phyloP scores from a whole-genome alignment of 768 basidiomycete genomes.

The Trametes coccinea region DNA sequence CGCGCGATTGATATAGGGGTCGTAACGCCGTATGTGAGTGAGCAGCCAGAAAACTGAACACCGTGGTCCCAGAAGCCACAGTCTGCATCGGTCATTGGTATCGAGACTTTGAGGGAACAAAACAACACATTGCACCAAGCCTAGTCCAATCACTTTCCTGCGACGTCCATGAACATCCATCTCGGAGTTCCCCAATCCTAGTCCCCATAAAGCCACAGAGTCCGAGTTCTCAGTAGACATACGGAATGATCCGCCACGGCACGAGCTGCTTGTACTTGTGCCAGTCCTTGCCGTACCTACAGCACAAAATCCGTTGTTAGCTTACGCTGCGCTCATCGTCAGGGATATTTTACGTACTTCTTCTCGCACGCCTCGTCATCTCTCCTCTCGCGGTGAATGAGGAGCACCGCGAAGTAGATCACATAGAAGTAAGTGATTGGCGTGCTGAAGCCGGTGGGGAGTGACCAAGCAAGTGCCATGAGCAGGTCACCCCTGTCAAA shows the following conservation, averaged over 20 bases:
- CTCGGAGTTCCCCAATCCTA: too few relatives aligned
- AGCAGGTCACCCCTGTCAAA: constrained; percentile 72
- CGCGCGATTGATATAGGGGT: too few relatives aligned
- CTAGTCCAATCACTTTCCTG: too few relatives aligned
- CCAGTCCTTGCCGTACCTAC: constrained; percentile 94
- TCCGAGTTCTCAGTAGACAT: constrained; percentile 55
- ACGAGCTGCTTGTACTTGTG: constrained; percentile 84
- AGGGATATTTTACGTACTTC: constrained; percentile 59
- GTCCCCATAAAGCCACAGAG: too few relatives aligned
- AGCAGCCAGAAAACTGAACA: too few relatives aligned
- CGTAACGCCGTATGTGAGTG: too few relatives aligned
- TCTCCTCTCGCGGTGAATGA: constrained; percentile 85
- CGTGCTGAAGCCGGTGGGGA: constrained; percentile 88
- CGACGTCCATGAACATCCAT: too few relatives aligned
- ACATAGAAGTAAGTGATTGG: constrained; percentile 97
- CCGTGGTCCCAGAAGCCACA: too few relatives aligned
- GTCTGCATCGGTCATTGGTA: too few relatives aligned
- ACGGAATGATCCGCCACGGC: constrained; percentile 83
- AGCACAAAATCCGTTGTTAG: neutral
- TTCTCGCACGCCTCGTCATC: constrained; percentile 91
- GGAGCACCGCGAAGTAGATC: constrained; percentile 82
- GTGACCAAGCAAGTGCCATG: constrained; percentile 91
- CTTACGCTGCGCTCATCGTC: neutral
- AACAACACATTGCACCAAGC: too few relatives aligned
- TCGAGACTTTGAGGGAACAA: too few relatives aligned